Conservation (phyloP, 352 stramenopile species). For the Globisporangium ultimum region DNA sequence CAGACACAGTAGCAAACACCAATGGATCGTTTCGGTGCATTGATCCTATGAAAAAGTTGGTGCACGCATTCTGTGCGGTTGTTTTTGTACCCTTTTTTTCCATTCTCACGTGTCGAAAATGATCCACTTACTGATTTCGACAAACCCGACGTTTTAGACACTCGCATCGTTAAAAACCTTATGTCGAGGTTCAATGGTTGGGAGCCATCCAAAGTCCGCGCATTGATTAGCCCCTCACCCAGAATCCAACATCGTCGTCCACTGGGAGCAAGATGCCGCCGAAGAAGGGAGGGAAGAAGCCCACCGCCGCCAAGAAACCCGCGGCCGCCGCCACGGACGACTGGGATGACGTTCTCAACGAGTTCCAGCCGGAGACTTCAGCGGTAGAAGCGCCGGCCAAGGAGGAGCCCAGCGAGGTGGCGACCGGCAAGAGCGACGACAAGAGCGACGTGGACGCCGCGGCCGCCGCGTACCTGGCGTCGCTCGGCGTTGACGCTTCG, state of each 20-base stretch:
- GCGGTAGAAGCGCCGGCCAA: conserved; percentile 13
- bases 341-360: conserved; percentile 69
- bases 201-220: conserved; percentile 3
- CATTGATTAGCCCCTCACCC: background rate
- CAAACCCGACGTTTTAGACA: background rate
- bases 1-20: too few species aligned
- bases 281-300: conserved; percentile 78
- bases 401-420: conserved; percentile 14
- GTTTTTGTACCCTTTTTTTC: background rate
- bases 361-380: conserved; percentile 39
- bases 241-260: background rate
- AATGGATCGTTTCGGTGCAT: too few species aligned
- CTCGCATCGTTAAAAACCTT: background rate
- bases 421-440: conserved; percentile 4
- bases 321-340: conserved; percentile 40
- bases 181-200: conserved; percentile 3
- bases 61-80: background rate
- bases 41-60: background rate
- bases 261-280: conserved; percentile 43
- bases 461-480: conserved; percentile 72
- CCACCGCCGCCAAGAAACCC: conserved; percentile 55
- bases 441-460: conserved; percentile 56
- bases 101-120: background rate
- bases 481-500: conserved; percentile 60
- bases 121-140: background rate